Evolutionary conservation across 441 rosid species (phyloP), one percentile per base, ranked within the genome.

Genomic region (Biscutella laevigata): DNA sequence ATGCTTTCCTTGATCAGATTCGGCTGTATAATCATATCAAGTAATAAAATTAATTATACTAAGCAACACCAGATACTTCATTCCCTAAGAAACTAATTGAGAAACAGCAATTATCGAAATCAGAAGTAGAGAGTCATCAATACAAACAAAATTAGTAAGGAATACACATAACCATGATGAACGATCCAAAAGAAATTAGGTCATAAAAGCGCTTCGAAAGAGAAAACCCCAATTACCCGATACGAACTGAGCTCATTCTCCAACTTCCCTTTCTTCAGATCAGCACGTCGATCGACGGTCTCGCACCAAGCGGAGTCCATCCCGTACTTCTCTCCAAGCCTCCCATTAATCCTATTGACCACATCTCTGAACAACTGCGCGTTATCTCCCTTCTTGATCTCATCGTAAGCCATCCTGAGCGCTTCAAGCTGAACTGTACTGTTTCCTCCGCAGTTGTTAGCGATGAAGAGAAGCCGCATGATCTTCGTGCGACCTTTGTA

Each of bases 181-280:
- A 27, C 17, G 17, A 7, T 14, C 15, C 2, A 2, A 30, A 11
- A 2, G 7, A 12, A 50, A 57, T 35, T 42, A 65, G 59, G 59
- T 15, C 53, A 45, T 3, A 59, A 42, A 53, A 4, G n/a, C 53
- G 43, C 4, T 7, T 7, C 27, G 27, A 22, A 17, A 60, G 19
- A 33, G 50, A 15, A 21, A 50, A 64, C 13, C 8, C 41, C 38
- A 36, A 42, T 46, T 76, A 92, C 99, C 74, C 94, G 74, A 58
- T 86, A 92, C 11, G 99, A 89, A 77, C 83, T 86, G 37, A 88
- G 95, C 57, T 92, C 97, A 49, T 73, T 88, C 69, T 92, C 97
- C 2, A 92, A 84, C 72, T 74, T 88, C 56, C 77, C 86, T 74
- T 78, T 88, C 68, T 82, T 80, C 72, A 75, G 92, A 15, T 86